phyloP scores from a whole-genome alignment of 805 yeast species.

The Ogataea nonfermentans region DNA sequence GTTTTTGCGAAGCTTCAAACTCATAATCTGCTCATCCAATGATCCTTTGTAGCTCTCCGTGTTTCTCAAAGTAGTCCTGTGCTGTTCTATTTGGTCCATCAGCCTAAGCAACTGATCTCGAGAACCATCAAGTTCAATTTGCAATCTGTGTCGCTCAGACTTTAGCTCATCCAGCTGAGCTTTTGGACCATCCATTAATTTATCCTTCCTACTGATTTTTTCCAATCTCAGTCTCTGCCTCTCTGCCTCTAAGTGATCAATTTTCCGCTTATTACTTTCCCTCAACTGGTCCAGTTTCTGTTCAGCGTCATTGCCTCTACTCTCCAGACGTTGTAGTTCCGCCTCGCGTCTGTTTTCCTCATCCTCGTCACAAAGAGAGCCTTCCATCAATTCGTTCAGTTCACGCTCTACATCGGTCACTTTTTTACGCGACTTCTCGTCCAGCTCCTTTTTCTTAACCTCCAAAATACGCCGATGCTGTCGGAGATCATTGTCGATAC shows the following conservation, averaged over 20 bases:
- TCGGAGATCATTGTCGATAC: slow-evolving; percentile 27
- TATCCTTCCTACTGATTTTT: slow-evolving; percentile 2
- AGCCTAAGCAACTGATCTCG: slow-evolving; percentile 2
- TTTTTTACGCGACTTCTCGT: slow-evolving; percentile 16
- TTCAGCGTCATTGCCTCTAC: slow-evolving; percentile 28
- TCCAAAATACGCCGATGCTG: slow-evolving; percentile 26
- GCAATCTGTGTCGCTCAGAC: slow-evolving; percentile 2
- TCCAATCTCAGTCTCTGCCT: slow-evolving; percentile 1
- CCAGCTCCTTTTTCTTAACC: slow-evolving; percentile 35
- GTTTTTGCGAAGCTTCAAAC: slow-evolving; percentile 13
- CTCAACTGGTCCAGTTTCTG: slow-evolving; percentile 21
- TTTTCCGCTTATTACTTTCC: slow-evolving; percentile 9
- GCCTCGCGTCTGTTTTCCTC: slow-evolving; percentile 28
- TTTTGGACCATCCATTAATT: slow-evolving; percentile 14
- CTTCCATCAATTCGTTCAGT: slow-evolving; percentile 23
- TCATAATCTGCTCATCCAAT: slow-evolving; percentile 15
- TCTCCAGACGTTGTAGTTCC: slow-evolving; percentile 28
- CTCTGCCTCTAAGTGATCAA: slow-evolving; percentile 9
- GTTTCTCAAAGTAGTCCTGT: slow-evolving; percentile 3
- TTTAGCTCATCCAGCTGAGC: slow-evolving; percentile 1
- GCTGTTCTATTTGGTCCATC: slow-evolving; percentile 1
- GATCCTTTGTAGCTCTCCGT: slow-evolving; percentile 13
- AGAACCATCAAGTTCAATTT: not conserved
- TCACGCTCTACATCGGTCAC: slow-evolving; percentile 21
- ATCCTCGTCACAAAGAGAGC: slow-evolving; percentile 30